Conservation (phyloP, 805 yeast genomes). For the Candida mattraensis region DNA sequence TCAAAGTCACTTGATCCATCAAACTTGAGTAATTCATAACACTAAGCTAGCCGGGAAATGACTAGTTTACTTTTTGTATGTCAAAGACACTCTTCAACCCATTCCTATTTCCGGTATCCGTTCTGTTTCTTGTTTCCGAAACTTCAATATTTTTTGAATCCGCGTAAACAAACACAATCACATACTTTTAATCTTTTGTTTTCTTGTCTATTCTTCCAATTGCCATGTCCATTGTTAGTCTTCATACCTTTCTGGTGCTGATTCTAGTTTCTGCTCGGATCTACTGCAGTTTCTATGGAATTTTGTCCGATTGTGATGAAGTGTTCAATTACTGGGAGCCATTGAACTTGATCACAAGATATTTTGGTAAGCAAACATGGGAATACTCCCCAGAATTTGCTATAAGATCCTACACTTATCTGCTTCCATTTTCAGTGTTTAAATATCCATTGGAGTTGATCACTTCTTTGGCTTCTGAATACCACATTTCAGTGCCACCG, state of each 20-base stretch:
- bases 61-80: too few species aligned
- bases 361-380: constrained; percentile 94
- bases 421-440: constrained; percentile 46
- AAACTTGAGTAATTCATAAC: too few species aligned
- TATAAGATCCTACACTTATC: constrained; percentile 81
- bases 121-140: too few species aligned
- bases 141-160: too few species aligned
- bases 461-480: background rate
- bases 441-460: constrained; percentile 25
- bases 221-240: constrained; percentile 2
- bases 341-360: constrained; percentile 69
- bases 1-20: too few species aligned
- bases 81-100: too few species aligned
- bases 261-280: constrained; percentile 30
- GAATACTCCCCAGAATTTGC: constrained; percentile 91
- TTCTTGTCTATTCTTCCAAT: constrained; percentile 2
- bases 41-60: too few species aligned
- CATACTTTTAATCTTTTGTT: constrained; percentile 1
- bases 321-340: constrained; percentile 95
- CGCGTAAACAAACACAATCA: background rate
- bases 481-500: constrained; percentile 16
- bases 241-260: constrained; percentile 16
- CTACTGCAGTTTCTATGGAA: constrained; percentile 52
- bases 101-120: too few species aligned
- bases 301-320: constrained; percentile 92